A percentile compares a stretch with the other conserved stretches of the same genome.
Conservation (phyloP, 1,284 basidiomycete species). For the Pseudozyma hubeiensis region DNA sequence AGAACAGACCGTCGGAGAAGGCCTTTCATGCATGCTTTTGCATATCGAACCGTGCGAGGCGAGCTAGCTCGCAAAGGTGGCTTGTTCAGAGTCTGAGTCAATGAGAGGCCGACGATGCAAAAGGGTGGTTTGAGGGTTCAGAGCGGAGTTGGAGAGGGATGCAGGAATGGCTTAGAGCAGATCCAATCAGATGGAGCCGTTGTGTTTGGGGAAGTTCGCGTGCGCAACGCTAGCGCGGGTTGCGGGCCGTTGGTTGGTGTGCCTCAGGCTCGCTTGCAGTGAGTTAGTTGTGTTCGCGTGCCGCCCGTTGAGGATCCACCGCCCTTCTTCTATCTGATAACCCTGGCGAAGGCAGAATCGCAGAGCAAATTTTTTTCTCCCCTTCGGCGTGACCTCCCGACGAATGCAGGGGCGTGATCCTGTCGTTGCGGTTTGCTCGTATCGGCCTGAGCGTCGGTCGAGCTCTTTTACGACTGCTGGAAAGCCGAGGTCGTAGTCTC, state of each 20-base stretch:
- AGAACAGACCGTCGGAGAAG: conserved; percentile 12
- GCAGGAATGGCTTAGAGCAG: neutral
- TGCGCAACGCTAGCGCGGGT: conserved; percentile 5
- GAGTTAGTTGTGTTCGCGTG: neutral
- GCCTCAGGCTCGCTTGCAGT: conserved; percentile 1
- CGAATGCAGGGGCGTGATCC: too few species aligned
- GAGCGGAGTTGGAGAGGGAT: neutral
- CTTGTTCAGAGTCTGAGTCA: neutral
- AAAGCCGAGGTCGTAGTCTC: too few species aligned
- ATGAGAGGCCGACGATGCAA: too few species aligned
- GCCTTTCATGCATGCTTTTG: conserved; percentile 1
- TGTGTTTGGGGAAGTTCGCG: neutral
- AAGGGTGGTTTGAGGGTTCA: neutral
- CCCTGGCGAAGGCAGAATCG: neutral
- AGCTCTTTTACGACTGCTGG: too few species aligned
- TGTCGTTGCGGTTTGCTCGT: too few species aligned
- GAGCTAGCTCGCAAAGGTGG: neutral
- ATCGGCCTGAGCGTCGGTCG: too few species aligned
- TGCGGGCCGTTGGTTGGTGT: conserved; percentile 4
- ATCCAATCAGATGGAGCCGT: neutral
- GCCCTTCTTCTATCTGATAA: conserved; percentile 18
- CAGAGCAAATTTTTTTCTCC: neutral
- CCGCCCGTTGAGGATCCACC: too few species aligned
- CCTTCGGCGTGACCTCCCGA: too few species aligned
- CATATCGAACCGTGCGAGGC: conserved; percentile 1